phyloP scores from a whole-genome alignment of 352 stramenopile species.

The Phytopythium mirpurense region DNA sequence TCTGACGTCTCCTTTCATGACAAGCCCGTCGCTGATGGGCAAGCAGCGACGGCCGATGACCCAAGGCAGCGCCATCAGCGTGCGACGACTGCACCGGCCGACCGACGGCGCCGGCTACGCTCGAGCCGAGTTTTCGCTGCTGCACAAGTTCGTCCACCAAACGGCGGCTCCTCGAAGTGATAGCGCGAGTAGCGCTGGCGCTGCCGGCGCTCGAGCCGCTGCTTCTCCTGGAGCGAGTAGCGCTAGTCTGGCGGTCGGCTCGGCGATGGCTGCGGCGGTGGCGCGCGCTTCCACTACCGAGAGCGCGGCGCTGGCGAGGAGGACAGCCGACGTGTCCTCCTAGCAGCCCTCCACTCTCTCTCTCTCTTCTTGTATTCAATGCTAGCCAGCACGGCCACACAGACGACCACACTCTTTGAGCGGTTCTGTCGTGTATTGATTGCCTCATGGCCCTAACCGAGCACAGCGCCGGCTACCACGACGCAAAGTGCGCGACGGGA shows the following conservation, averaged over 20 bases:
- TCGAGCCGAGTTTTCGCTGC: conserved; percentile 44
- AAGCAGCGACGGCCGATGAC: conserved; percentile 39
- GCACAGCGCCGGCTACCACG: conserved; percentile 13
- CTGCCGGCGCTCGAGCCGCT: neutral
- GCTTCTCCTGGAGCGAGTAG: neutral
- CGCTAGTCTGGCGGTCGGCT: conserved; percentile 5
- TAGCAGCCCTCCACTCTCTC: neutral
- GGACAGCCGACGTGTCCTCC: conserved; percentile 5
- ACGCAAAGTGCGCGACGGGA: conserved; percentile 40
- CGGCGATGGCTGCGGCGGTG: conserved; percentile 1
- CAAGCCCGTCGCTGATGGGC: neutral
- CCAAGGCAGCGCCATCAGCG: conserved; percentile 26
- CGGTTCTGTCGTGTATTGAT: neutral
- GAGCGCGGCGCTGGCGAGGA: conserved; percentile 1
- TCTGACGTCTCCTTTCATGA: neutral
- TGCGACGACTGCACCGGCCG: conserved; percentile 24
- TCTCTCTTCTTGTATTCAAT: neutral
- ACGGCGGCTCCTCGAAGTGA: conserved; percentile 7
- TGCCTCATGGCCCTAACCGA: no score
- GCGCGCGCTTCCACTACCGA: neutral
- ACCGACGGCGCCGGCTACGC: conserved; percentile 19
- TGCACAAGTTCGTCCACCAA: conserved; percentile 75
- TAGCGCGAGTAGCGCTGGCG: neutral
- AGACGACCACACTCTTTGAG: no score
- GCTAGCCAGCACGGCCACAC: neutral